These are phyloP conservation scores for Phytophthora quininea DNA, from an alignment of 352 stramenopile genomes.

Conservation along the genomic window DNA sequence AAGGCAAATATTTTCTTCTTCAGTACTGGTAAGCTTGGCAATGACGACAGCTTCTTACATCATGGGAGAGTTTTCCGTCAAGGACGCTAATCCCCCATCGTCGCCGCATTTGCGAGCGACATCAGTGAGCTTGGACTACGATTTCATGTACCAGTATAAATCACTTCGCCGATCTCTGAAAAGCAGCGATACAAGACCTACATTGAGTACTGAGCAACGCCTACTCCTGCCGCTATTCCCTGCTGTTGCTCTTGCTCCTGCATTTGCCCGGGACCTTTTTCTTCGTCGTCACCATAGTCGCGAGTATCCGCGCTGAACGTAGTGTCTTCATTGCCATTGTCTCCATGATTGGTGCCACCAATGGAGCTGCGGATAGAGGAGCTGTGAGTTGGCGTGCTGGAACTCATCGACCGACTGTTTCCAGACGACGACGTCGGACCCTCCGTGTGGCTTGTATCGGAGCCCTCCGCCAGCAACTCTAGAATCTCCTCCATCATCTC, in stretches of 20 bases:
- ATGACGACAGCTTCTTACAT: no score
- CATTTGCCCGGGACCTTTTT: not conserved
- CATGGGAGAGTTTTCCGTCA: no score
- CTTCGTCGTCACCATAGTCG: not conserved
- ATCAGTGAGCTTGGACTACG: slow-evolving; percentile 6
- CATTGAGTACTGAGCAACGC: slow-evolving; percentile 15
- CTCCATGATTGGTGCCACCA: not conserved
- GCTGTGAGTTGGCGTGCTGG: slow-evolving; percentile 2
- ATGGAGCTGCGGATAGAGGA: not conserved
- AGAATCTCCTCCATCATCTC: not conserved
- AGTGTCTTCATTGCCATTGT: not conserved
- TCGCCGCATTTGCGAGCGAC: slow-evolving; percentile 2
- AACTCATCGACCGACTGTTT: not conserved
- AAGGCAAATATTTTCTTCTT: no score
- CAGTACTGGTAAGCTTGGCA: no score
- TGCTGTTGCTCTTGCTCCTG: slow-evolving; percentile 7
- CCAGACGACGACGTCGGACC: slow-evolving; percentile 5
- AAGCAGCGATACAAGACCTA: slow-evolving; percentile 16
- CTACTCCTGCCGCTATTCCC: slow-evolving; percentile 8
- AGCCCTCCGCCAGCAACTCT: slow-evolving; percentile 5
- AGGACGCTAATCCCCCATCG: not conserved
- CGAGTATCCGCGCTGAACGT: slow-evolving; percentile 3
- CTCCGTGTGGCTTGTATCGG: not conserved
- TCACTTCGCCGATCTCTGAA: no score
- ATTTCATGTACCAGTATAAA: not conserved